Evolutionary conservation across 1,284 basidiomycete genomes (phyloP), one percentile per base, ranked within the genome.

Genomic region (Abortiporus biennis): DNA sequence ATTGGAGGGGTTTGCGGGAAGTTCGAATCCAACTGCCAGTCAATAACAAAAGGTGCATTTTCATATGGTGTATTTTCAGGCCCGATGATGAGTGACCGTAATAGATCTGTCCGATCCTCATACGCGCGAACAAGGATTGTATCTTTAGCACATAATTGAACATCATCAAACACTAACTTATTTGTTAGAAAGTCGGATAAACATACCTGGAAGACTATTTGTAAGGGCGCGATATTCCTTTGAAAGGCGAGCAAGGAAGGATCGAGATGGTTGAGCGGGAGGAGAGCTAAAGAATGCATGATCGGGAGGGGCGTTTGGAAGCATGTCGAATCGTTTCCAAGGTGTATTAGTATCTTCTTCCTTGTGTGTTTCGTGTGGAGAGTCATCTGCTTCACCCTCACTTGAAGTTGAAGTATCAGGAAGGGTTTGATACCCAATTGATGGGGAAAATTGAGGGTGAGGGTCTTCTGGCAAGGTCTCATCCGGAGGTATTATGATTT

Each of bases 21-120:
- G 55, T 84, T 81, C 5, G 88, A 85, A 55, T 90, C 85, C 21
- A 95, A 72, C 73, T 85, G 84, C 77, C 94, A 92, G 64, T 97
- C 93, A 46, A 96, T 93, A 22, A 96, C 82, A 61, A 96, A 94
- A 0, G 93, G 92, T 16, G 91, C 91, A 61, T 95, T 85, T 59
- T 91, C 80, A 54, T 93, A 94, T 13, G 93, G 93, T 6, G 93
- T 97, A 47, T 93, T 93, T 54, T 89, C 81, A 45, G 92, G 91
- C 9, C 93, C 93, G 50, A 97, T 84, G 52, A 96, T 96, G 43
- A 97, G 70, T 52, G 80, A 89, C 25, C 93, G 78, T 46, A 96
- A 63, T 20, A 97, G 73, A 65, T 97, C 93, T 29, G 79, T 72
- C 17, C 93, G 78, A 57, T 95, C 87, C 61, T 88, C 85, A 49